Conservation (phyloP, 352 stramenopile species). For the Phytophthora tubulina region DNA sequence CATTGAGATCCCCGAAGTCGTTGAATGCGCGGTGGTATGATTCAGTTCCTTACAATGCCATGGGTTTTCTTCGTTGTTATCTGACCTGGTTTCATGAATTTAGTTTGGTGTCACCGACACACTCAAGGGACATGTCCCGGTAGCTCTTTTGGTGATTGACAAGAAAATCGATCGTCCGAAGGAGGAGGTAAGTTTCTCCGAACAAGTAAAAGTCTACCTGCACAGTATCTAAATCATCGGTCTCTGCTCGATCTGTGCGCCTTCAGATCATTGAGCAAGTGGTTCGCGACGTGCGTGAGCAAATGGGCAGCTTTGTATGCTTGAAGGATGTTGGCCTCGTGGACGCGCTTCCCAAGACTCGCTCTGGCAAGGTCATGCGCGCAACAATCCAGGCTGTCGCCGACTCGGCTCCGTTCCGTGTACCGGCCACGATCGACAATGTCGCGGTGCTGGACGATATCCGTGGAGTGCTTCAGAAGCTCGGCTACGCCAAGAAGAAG, state of each 20-base stretch:
- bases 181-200: conserved; percentile 37
- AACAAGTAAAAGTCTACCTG: background rate
- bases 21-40: conserved; percentile 88
- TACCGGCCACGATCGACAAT: conserved; percentile 69
- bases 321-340: conserved; percentile 58
- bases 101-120: conserved; percentile 57
- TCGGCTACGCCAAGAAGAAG: conserved; percentile 59
- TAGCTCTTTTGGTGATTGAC: conserved; percentile 59
- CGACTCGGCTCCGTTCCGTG: conserved; percentile 47
- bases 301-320: conserved; percentile 68
- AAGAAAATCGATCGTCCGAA: conserved; percentile 48
- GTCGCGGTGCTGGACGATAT: conserved; percentile 53
- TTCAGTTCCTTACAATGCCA: background rate
- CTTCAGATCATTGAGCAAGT: conserved; percentile 51
- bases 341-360: conserved; percentile 58
- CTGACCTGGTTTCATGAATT: conserved; percentile 11
- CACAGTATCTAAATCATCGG: conserved; percentile 5
- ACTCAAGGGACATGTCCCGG: conserved; percentile 57
- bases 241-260: background rate
- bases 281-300: conserved; percentile 47
- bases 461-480: conserved; percentile 38
- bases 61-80: background rate
- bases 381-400: conserved; percentile 66
- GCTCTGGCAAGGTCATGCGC: conserved; percentile 64
- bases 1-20: conserved; percentile 81